Evolutionary conservation across 176 grass and related monocot species (phyloP), one percentile per base, ranked within the genome.

Genomic region (Elymus sibiricus): DNA sequence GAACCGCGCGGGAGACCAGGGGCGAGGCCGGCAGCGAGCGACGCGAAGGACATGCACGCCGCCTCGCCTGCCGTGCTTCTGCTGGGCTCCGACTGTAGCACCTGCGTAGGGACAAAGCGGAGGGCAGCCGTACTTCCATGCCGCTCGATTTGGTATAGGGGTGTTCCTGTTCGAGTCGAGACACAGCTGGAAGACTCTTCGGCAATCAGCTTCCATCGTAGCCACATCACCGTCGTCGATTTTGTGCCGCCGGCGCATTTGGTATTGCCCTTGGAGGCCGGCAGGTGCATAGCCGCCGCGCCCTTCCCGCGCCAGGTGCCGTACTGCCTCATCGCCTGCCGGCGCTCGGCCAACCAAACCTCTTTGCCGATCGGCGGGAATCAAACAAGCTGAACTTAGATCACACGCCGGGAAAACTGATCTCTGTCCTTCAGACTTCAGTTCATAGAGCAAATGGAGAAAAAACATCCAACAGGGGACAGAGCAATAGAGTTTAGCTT

Each of bases 11-110:
- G 34, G 55, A 83, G 31, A 64, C 31, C 83, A 82, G 84, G 34
- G 53, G 35, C 67, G 81, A 84, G 76, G 66, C 14, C 3, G 14
- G 62, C 71, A 56, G 82, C 88, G 68, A 40, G 51, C 84, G 40
- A 71, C 51, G 83, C 72, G 5, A 58, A 37, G 53, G 84, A 42
- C 84, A 83, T 90, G 84, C 89, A 87, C 56, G 70, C 19, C 73
- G 62, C 82, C 43, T 89, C 43, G 82, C 69, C 82, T 68, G 69
- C 70, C 70, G 53, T 70, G 12, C 56, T 73, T n/a, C 53, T 15
- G 44, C n/a, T 77, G 38, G 39, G 70, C 28, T 16, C 39, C 64
- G 65, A 7, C 9, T 38, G 81, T 29, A 22, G 51, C 56, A 34
- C 26, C 87, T 31, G 28, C 39, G 8, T 61, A 24, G 63, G 13